Evolutionary conservation across 2,329 filamentous ascomycete genomes (phyloP).

Genomic region (Paraphoma sp.): DNA sequence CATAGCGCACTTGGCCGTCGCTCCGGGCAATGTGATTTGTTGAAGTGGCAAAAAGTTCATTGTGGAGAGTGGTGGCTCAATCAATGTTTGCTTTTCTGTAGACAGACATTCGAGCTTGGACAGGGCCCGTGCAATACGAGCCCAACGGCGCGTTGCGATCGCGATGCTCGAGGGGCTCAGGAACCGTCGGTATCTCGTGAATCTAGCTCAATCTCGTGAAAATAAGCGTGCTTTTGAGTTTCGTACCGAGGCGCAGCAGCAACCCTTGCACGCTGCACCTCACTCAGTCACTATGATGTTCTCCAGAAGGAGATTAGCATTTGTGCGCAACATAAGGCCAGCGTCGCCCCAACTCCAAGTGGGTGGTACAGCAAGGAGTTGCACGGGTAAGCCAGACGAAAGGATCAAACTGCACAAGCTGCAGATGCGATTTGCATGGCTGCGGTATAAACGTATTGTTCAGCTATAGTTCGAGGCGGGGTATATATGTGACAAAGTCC

Average conservation of each 20-base stretch:
- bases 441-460: no score
- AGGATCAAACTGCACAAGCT: no score
- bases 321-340: no score
- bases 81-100: not conserved
- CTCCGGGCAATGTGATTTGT: not conserved
- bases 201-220: not conserved
- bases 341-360: no score
- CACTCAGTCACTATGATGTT: no score
- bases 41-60: not conserved
- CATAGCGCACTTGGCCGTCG: constrained; percentile 12
- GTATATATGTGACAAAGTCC: no score
- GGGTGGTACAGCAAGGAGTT: no score
- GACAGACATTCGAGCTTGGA: not conserved
- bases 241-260: constrained; percentile 24
- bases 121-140: not conserved
- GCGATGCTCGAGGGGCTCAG: not conserved
- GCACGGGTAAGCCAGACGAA: no score
- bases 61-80: not conserved
- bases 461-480: no score
- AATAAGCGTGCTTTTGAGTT: constrained; percentile 3
- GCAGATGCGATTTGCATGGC: no score
- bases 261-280: constrained; percentile 4
- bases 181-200: not conserved
- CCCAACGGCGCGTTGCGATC: not conserved
- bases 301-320: no score